phyloP scores from a whole-genome alignment of 2,329 filamentous ascomycete species.

The Botrytis sinoallii region DNA sequence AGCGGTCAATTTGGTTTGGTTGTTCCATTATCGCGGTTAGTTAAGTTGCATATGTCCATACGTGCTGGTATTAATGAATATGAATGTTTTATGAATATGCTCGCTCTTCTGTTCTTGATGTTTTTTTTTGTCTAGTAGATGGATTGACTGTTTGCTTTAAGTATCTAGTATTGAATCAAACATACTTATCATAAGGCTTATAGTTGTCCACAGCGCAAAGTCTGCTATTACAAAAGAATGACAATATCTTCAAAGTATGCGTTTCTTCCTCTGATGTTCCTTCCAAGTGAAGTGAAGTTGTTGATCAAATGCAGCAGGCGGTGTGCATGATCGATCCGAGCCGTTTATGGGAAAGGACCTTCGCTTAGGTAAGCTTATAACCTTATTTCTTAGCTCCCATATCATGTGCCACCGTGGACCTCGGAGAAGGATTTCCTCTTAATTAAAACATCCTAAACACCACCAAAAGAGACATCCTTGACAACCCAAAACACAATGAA shows the following conservation, averaged over 20 bases:
- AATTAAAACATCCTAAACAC: slow-evolving; percentile 5
- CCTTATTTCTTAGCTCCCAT: background rate
- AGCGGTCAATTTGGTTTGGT: background rate
- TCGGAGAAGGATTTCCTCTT: slow-evolving; percentile 15
- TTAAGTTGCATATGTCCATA: background rate
- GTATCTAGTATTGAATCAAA: too few relatives aligned
- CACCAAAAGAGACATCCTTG: slow-evolving; percentile 9
- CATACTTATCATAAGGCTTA: background rate
- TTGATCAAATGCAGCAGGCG: background rate
- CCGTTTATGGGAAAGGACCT: background rate
- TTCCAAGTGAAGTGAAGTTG: background rate
- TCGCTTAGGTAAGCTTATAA: background rate
- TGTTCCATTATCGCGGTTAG: background rate
- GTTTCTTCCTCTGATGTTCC: background rate
- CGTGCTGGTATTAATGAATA: background rate
- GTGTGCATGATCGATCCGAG: background rate
- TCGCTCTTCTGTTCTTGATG: background rate
- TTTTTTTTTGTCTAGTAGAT: background rate
- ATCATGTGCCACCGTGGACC: slow-evolving; percentile 11
- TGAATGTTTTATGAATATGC: background rate
- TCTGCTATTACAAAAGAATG: background rate
- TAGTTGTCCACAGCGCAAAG: background rate
- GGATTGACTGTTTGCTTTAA: background rate
- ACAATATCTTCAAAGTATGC: background rate
- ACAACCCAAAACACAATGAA: slow-evolving; percentile 18